phyloP scores from a whole-genome alignment of 805 yeast species.

The Metschnikowia shivogae region DNA sequence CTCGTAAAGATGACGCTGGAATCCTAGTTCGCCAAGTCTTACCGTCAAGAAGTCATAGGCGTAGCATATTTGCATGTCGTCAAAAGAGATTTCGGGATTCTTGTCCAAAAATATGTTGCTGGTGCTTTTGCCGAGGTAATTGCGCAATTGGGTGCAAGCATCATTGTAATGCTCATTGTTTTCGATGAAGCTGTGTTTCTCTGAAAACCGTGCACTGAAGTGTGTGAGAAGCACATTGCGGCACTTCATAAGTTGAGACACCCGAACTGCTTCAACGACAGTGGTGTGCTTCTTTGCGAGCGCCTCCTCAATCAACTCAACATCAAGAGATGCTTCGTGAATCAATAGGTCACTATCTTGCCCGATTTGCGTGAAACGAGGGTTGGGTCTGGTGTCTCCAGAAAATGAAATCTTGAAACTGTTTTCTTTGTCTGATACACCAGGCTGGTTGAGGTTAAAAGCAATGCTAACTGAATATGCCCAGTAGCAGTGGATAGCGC shows the following conservation, averaged over 20 bases:
- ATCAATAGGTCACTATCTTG: conserved; percentile 64
- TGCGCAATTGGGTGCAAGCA: conserved; percentile 22
- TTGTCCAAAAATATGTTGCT: conserved; percentile 23
- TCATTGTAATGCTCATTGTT: conserved; percentile 21
- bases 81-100: conserved; percentile 13
- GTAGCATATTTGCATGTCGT: conserved; percentile 35
- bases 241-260: conserved; percentile 70
- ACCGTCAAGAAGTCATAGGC: conserved; percentile 40
- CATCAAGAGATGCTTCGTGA: conserved; percentile 92
- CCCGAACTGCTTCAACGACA: conserved; percentile 74
- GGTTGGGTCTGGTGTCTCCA: conserved; percentile 90
- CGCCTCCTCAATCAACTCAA: conserved; percentile 75
- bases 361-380: conserved; percentile 64
- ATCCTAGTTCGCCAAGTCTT: conserved; percentile 23
- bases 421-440: conserved; percentile 18
- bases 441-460: conserved; percentile 40
- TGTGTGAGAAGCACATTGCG: conserved; percentile 75
- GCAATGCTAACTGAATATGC: conserved; percentile 62
- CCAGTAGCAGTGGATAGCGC: conserved; percentile 81
- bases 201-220: conserved; percentile 79
- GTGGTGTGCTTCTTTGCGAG: conserved; percentile 81
- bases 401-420: conserved; percentile 77
- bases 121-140: conserved; percentile 24
- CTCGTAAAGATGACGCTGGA: conserved; percentile 24
- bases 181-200: conserved; percentile 28